Evolutionary conservation across 2,329 filamentous ascomycete species (phyloP).

Genomic region (Ophiostoma australiae): DNA sequence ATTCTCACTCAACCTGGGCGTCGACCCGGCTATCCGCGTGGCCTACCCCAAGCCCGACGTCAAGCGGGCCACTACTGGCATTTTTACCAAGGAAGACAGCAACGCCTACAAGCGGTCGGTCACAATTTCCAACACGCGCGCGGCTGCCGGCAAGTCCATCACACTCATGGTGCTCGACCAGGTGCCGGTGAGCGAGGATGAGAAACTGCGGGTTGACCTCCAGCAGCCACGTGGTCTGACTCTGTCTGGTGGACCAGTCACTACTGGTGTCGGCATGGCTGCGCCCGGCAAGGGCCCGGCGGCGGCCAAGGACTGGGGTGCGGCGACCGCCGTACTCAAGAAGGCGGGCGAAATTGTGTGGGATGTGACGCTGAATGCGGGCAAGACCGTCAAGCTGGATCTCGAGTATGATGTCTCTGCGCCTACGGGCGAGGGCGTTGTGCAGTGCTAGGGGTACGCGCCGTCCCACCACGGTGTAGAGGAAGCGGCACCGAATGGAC

Average conservation of each 20-base stretch:
- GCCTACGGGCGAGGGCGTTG: conserved; percentile 45
- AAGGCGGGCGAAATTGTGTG: conserved; percentile 56
- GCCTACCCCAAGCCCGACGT: conserved; percentile 54
- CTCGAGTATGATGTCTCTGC: conserved; percentile 59
- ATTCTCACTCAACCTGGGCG: conserved; percentile 53
- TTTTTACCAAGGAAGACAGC: conserved; percentile 52
- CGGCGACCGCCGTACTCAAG: conserved; percentile 48
- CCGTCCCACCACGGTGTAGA: background rate
- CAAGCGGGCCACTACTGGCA: conserved; percentile 45
- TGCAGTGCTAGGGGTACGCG: conserved; percentile 26
- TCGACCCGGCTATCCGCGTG: conserved; percentile 54
- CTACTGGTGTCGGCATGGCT: conserved; percentile 24
- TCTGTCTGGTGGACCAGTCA: conserved; percentile 37
- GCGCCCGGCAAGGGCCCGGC: conserved; percentile 30
- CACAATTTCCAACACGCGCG: conserved; percentile 48
- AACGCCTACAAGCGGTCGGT: conserved; percentile 47
- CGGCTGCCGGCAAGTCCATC: conserved; percentile 37
- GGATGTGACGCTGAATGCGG: conserved; percentile 54
- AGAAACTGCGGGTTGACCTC: conserved; percentile 50
- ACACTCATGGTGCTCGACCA: conserved; percentile 54
- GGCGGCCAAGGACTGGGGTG: conserved; percentile 47
- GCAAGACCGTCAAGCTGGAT: conserved; percentile 51
- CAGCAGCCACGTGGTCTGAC: conserved; percentile 45
- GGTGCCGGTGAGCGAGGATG: conserved; percentile 58
- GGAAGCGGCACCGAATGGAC: background rate